phyloP scores from a whole-genome alignment of 2,329 filamentous ascomycete genomes.

The Teratosphaeria zuluensis region DNA sequence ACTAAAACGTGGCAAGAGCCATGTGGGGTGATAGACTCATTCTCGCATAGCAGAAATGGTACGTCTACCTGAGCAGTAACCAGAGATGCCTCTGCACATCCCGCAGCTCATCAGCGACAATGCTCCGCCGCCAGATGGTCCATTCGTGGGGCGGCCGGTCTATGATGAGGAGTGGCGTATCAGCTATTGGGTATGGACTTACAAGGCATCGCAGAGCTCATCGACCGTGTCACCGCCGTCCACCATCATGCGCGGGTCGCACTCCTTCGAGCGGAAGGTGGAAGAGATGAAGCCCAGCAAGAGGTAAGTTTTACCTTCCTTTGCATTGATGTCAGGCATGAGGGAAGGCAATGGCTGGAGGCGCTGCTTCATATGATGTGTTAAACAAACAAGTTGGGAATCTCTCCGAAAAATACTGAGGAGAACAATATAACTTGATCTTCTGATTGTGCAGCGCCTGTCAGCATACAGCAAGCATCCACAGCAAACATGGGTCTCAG shows the following conservation, averaged over 20 bases:
- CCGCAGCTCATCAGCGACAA: not conserved
- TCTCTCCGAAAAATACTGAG: conserved; percentile 98
- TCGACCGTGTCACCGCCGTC: conserved; percentile 57
- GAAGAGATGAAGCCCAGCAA: conserved; percentile 81
- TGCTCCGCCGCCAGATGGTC: not conserved
- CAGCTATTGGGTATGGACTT: not conserved
- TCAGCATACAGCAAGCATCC: not conserved
- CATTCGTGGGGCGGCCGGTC: not conserved
- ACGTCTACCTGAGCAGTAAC: not conserved
- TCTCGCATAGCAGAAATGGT: not conserved
- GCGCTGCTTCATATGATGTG: conserved; percentile 60
- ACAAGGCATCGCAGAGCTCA: conserved; percentile 38
- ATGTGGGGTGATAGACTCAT: conserved; percentile 1
- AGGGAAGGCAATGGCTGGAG: conserved; percentile 4
- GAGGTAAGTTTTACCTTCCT: conserved; percentile 43
- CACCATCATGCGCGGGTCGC: conserved; percentile 46
- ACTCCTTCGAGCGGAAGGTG: conserved; percentile 70
- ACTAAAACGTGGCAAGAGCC: conserved; percentile 3
- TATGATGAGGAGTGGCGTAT: not conserved
- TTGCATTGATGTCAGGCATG: conserved; percentile 9
- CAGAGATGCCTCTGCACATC: not conserved
- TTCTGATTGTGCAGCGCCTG: conserved; percentile 43
- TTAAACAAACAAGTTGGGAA: conserved; percentile 92
- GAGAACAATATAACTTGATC: conserved; percentile 72
- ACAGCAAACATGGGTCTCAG: conserved; percentile 2